A percentile compares a stretch with the other conserved stretches of the same genome.
Evolutionary conservation across 495 filamentous ascomycete genomes (phyloP).

Genomic region (Sphaerosporella brunnea): DNA sequence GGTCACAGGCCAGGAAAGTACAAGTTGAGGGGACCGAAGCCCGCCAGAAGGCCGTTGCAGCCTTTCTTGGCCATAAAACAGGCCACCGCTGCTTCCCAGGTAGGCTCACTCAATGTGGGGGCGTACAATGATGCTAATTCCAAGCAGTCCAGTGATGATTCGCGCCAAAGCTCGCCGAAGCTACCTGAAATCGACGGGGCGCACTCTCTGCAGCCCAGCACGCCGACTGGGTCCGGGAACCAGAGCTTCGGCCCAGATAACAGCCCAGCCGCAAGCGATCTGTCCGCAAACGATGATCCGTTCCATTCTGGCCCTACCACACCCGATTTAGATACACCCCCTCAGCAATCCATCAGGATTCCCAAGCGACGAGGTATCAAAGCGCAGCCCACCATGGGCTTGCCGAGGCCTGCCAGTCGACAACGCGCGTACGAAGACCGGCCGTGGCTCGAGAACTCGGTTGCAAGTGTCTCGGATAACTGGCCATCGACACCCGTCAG

Average conservation of each 20-base stretch:
- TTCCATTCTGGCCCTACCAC: constrained; percentile 8
- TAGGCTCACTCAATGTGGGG: not conserved
- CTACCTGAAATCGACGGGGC: not conserved
- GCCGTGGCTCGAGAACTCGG: constrained; percentile 3
- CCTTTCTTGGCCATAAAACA: not conserved
- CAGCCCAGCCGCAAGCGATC: constrained; percentile 1
- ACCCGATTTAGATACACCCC: constrained; percentile 15
- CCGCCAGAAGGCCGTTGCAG: not conserved
- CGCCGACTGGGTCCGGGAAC: not conserved
- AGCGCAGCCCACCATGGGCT: constrained; percentile 5
- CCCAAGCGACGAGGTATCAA: constrained; percentile 8
- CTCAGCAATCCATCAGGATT: constrained; percentile 10
- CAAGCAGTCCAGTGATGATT: not conserved
- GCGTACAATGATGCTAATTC: not conserved
- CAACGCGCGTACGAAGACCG: not conserved
- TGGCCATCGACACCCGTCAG: constrained; percentile 13
- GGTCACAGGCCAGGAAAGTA: not conserved
- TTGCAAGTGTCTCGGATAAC: constrained; percentile 1
- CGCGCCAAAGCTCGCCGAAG: not conserved
- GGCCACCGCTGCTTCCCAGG: constrained; percentile 1
- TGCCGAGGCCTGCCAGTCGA: constrained; percentile 11
- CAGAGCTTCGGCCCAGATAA: not conserved
- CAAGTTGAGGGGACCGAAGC: not conserved
- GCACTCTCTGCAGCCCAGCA: not conserved
- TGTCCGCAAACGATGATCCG: not conserved